These are phyloP conservation scores for Mycena latifolia DNA, from an alignment of 768 basidiomycete genomes.

Conservation along the genomic window DNA sequence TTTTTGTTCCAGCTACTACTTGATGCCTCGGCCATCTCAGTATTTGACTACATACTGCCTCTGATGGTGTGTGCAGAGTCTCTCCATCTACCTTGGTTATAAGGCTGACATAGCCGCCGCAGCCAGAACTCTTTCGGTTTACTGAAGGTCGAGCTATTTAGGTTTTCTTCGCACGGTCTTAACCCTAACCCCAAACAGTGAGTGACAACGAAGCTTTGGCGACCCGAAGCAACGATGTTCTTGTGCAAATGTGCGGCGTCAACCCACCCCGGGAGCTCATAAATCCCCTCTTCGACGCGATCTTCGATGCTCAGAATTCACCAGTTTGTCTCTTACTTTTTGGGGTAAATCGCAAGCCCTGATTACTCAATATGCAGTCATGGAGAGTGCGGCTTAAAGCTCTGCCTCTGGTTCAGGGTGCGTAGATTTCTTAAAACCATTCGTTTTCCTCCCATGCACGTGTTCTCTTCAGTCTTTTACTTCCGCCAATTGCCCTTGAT, in stretches of 20 bases:
- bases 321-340: slow-evolving; percentile 59
- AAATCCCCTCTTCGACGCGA: slow-evolving; percentile 73
- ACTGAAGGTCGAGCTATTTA: slow-evolving; percentile 67
- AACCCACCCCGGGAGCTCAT: slow-evolving; percentile 80
- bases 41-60: slow-evolving; percentile 86
- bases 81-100: not conserved
- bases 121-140: slow-evolving; percentile 84
- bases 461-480: slow-evolving; percentile 72
- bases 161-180: slow-evolving; percentile 12
- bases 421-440: slow-evolving; percentile 19
- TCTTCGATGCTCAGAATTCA: slow-evolving; percentile 81
- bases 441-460: not conserved
- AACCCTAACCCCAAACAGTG: slow-evolving; percentile 51
- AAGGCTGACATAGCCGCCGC: slow-evolving; percentile 20
- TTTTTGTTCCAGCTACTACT: slow-evolving; percentile 84
- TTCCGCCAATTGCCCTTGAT: slow-evolving; percentile 91
- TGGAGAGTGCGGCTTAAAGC: slow-evolving; percentile 92
- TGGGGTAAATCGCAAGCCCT: not conserved
- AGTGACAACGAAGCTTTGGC: slow-evolving; percentile 82
- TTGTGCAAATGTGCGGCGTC: slow-evolving; percentile 89
- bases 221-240: slow-evolving; percentile 71
- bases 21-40: slow-evolving; percentile 80
- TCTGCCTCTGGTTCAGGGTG: slow-evolving; percentile 85
- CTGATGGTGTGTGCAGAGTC: slow-evolving; percentile 68
- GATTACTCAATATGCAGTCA: slow-evolving; percentile 61